These are phyloP conservation scores for Leptographium wingfieldii DNA, from an alignment of 2,329 filamentous ascomycete genomes.

Conservation along the genomic window DNA sequence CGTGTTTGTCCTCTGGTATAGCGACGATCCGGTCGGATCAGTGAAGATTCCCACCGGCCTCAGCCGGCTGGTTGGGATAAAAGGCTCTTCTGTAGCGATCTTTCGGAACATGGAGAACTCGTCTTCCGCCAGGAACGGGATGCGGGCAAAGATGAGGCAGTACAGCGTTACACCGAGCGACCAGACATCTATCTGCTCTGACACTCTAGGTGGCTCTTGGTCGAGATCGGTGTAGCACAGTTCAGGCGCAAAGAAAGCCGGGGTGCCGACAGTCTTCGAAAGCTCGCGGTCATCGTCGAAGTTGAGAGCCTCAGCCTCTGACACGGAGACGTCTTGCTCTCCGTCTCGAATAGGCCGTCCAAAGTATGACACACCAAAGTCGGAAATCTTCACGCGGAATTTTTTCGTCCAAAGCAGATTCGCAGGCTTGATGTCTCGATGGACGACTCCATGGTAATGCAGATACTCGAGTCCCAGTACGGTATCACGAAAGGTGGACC, in stretches of 20 bases:
- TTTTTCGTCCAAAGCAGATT: slow-evolving; percentile 81
- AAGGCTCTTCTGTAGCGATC: slow-evolving; percentile 86
- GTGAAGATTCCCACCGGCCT: slow-evolving; percentile 56
- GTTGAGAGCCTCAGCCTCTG: slow-evolving; percentile 73
- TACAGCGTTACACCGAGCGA: slow-evolving; percentile 92
- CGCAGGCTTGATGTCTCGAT: slow-evolving; percentile 77
- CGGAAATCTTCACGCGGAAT: slow-evolving; percentile 89
- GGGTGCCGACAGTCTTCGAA: slow-evolving; percentile 96
- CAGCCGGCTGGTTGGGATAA: slow-evolving; percentile 73
- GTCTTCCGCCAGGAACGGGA: slow-evolving; percentile 85
- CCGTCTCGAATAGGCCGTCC: slow-evolving; percentile 76
- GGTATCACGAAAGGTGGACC: slow-evolving; percentile 81
- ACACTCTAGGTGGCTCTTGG: slow-evolving; percentile 61
- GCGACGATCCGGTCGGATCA: slow-evolving; percentile 39
- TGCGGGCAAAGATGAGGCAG: slow-evolving; percentile 84
- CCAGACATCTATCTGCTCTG: slow-evolving; percentile 94
- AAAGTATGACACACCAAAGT: slow-evolving; percentile 97
- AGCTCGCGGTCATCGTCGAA: slow-evolving; percentile 89
- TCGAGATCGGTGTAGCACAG: slow-evolving; percentile 78
- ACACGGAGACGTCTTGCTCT: slow-evolving; percentile 60
- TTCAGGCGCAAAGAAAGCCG: slow-evolving; percentile 94
- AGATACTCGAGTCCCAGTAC: slow-evolving; percentile 89
- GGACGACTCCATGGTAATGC: slow-evolving; percentile 74
- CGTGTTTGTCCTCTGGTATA: slow-evolving; percentile 44
- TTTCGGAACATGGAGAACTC: slow-evolving; percentile 85